Conservation (phyloP, 176 grass and related monocot genomes). For the sorghum (Sorghum bicolor) region DNA sequence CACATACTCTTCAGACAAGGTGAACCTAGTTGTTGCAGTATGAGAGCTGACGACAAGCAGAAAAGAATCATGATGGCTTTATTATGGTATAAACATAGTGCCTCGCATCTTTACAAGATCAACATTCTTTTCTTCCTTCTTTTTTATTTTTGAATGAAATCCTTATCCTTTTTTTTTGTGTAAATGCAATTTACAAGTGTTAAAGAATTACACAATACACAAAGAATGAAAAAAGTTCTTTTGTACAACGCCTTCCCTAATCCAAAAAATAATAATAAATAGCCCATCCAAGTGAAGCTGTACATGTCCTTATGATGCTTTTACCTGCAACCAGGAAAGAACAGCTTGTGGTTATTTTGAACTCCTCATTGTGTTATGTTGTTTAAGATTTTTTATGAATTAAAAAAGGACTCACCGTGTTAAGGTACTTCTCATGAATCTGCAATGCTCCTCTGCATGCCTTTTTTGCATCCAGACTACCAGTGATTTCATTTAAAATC, state of each 20-base stretch:
- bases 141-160: neutral
- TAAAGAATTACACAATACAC: constrained; percentile 33
- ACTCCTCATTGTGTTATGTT: neutral
- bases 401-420: constrained; percentile 39
- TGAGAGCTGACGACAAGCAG: neutral
- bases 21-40: neutral
- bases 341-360: neutral
- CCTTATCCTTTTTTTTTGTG: neutral
- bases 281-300: neutral
- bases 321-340: constrained; percentile 48
- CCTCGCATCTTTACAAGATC: constrained; percentile 7
- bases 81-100: constrained; percentile 2
- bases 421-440: constrained; percentile 85
- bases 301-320: constrained; percentile 44
- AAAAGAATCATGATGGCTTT: neutral
- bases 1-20: neutral
- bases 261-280: constrained; percentile 20
- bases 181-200: constrained; percentile 21
- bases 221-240: neutral
- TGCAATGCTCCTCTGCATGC: constrained; percentile 79
- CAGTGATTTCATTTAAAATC: constrained; percentile 95
- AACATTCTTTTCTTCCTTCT: neutral
- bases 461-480: constrained; percentile 88
- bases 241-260: constrained; percentile 3
- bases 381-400: neutral